Conservation (phyloP, 2,329 filamentous ascomycete genomes). For the Escovopsis sp. region DNA sequence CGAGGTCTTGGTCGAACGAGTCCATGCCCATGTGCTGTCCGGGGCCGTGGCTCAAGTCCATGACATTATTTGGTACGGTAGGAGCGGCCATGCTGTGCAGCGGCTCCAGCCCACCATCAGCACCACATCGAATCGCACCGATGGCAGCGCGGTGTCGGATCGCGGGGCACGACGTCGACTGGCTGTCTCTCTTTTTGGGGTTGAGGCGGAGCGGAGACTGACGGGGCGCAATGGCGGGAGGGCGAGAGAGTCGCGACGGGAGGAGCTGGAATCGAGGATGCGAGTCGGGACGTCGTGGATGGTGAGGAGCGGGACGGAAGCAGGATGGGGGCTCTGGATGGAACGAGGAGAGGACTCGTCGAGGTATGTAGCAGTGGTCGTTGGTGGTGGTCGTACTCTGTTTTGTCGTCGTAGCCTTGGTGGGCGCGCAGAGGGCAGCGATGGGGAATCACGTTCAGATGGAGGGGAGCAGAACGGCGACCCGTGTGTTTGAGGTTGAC, state of each 20-base stretch:
- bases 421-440: too few species aligned
- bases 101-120: slow-evolving; percentile 15
- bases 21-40: slow-evolving; percentile 31
- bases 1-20: slow-evolving; percentile 35
- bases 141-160: slow-evolving; percentile 1
- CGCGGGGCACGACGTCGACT: slow-evolving; percentile 1
- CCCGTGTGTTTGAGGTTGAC: too few species aligned
- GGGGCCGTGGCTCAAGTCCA: slow-evolving; percentile 28
- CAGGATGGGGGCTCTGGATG: too few species aligned
- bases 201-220: neutral
- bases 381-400: too few species aligned
- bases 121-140: slow-evolving; percentile 12
- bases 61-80: slow-evolving; percentile 26
- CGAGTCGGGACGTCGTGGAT: too few species aligned
- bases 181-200: neutral
- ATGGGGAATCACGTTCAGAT: too few species aligned
- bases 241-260: neutral
- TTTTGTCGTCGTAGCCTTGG: too few species aligned
- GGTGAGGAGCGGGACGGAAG: neutral
- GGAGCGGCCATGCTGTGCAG: slow-evolving; percentile 33
- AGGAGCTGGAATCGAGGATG: too few species aligned
- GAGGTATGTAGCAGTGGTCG: too few species aligned
- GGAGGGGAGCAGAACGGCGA: too few species aligned
- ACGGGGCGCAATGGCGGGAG: neutral
- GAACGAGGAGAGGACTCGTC: too few species aligned